Conservation (phyloP, 1,284 basidiomycete genomes). For the Cystobasidium sp. region DNA sequence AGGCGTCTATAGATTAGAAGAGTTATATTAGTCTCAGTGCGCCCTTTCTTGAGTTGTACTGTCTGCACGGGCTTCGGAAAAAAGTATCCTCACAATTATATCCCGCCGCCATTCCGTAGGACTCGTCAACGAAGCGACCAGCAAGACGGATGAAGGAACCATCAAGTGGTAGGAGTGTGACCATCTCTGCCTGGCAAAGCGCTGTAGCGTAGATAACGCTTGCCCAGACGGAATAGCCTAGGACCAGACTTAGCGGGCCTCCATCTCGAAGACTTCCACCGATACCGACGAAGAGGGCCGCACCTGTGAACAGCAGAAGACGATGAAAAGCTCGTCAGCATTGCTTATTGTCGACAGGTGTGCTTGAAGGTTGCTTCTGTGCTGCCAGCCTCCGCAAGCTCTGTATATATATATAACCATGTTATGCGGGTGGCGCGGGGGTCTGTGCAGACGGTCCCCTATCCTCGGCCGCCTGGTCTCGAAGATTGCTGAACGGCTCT, state of each 20-base stretch:
- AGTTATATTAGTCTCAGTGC: background rate
- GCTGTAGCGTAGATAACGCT: slow-evolving; percentile 40
- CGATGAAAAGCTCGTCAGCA: too few species aligned
- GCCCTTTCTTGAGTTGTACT: too few species aligned
- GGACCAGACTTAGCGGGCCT: slow-evolving; percentile 36
- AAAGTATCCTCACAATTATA: slow-evolving; percentile 47
- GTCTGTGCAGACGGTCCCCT: background rate
- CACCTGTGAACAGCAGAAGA: slow-evolving; percentile 9
- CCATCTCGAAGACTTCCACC: slow-evolving; percentile 37
- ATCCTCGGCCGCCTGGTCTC: background rate
- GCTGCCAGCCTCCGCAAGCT: background rate
- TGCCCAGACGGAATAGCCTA: slow-evolving; percentile 38
- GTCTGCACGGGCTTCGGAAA: background rate
- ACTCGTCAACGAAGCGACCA: slow-evolving; percentile 45
- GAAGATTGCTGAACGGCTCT: background rate
- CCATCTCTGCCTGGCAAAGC: slow-evolving; percentile 46
- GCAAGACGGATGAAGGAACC: slow-evolving; percentile 46
- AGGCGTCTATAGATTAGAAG: slow-evolving; percentile 10
- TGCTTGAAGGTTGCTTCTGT: too few species aligned
- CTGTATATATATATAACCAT: background rate
- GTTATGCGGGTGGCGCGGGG: background rate
- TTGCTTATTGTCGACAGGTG: too few species aligned
- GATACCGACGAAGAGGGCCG: slow-evolving; percentile 44
- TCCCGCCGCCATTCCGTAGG: slow-evolving; percentile 48
- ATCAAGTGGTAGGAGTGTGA: slow-evolving; percentile 43